Evolutionary conservation across 495 filamentous ascomycete species (phyloP), one percentile per base, ranked within the genome.

Genomic region (Tuber umbilicatum): DNA sequence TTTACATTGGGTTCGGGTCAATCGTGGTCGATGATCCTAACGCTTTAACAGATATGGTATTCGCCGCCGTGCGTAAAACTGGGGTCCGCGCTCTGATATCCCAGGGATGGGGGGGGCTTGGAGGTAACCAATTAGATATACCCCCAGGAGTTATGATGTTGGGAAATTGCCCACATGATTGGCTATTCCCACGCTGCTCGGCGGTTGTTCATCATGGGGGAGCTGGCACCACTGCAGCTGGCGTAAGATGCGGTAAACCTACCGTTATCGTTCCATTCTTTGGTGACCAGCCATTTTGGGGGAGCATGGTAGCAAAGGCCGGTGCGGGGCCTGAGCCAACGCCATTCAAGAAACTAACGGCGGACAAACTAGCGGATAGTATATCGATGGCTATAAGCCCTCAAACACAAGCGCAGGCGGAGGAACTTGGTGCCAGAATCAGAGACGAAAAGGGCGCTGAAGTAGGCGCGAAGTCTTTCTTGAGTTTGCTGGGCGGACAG

Each of bases 281-380:
- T 77, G 90, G 90, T 0, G 90, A 91, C 75, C 93, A 97, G 83
- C 87, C 89, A n/a, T 95, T 95, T 81, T 97, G 93, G 93, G 93
- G 92, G 21, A 83, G 85, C 7, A 93, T 93, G 90, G 86, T 94
- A 3, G 86, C 86, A 0, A 85, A 84, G 43, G 86, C 89, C 4
- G 88, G 89, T 14, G 91, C 91, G 31, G 80, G 80, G 4, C 88
- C 91, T 17, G 83, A 86, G 42, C 89, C 91, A 0, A 87, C 93
- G n/a, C 91, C 90, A 0, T 91, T 93, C 83, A 92, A 91, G 80
- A 83, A 85, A 5, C 82, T 95, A 5, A 91, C 85, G 5, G 85
- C 85, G 5, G 88, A 92, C 39, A 88, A 85, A 40, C 84, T 93
- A 4, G 89, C 87, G 21, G 88, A 90, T 27, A 91, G 90, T 0